These are phyloP conservation scores for Polysphondylium violaceum DNA, from an alignment of 78 protist genomes.

Conservation along the genomic window DNA sequence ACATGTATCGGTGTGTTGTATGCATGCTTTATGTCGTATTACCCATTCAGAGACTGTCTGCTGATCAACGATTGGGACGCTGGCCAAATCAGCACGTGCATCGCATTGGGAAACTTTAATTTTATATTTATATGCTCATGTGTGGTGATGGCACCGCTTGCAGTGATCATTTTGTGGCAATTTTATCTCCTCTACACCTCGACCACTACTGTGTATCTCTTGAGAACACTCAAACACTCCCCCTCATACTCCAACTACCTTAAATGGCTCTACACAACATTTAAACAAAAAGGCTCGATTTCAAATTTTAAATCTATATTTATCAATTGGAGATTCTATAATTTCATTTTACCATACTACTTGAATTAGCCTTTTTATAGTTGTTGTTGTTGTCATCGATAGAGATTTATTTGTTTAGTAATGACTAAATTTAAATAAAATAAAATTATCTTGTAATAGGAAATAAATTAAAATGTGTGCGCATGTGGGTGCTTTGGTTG, in stretches of 20 bases:
- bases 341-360: slow-evolving; percentile 15
- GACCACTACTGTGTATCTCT: slow-evolving; percentile 18
- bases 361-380: too few relatives aligned
- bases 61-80: not conserved
- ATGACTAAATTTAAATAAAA: too few relatives aligned
- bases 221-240: not conserved
- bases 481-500: too few relatives aligned
- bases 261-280: not conserved
- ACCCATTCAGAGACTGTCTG: slow-evolving; percentile 25
- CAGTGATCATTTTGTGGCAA: slow-evolving; percentile 19
- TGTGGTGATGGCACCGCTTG: not conserved
- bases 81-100: not conserved
- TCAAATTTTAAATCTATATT: not conserved
- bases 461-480: too few relatives aligned
- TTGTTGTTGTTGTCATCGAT: too few relatives aligned
- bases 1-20: not conserved
- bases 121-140: slow-evolving; percentile 31
- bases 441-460: too few relatives aligned
- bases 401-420: too few relatives aligned
- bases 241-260: slow-evolving; percentile 4
- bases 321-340: not conserved
- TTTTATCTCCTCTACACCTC: slow-evolving; percentile 27
- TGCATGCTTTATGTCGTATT: slow-evolving; percentile 13
- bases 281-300: not conserved
- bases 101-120: not conserved